Conservation (phyloP, 176 grass and related monocot species). For the Avena atlantica region DNA sequence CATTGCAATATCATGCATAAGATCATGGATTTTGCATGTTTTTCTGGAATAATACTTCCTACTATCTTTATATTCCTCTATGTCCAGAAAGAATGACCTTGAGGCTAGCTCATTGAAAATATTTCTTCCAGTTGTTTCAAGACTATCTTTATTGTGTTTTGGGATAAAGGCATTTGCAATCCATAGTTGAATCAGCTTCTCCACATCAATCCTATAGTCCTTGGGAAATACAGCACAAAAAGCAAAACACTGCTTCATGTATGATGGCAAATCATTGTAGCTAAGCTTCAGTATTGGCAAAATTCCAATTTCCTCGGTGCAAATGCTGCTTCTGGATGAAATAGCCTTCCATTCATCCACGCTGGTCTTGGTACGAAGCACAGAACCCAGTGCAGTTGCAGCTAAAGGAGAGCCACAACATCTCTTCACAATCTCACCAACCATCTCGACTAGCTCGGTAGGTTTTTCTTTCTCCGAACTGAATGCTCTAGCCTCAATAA, state of each 20-base stretch:
- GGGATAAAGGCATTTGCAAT: not conserved
- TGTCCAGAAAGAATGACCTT: not conserved
- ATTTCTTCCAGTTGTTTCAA: not conserved
- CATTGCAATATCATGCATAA: constrained; percentile 2
- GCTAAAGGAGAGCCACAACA: not conserved
- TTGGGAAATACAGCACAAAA: constrained; percentile 36
- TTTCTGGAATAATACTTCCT: not conserved
- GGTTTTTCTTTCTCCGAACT: not conserved
- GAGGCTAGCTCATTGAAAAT: not conserved
- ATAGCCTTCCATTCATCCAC: not conserved
- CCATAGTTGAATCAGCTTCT: not conserved
- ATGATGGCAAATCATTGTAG: not conserved
- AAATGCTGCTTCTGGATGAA: not conserved
- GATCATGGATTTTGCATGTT: not conserved
- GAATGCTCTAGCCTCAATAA: not conserved
- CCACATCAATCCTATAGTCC: constrained; percentile 11
- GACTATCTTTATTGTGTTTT: not conserved
- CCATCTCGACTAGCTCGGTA: not conserved
- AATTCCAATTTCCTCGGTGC: not conserved
- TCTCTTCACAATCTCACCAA: not conserved
- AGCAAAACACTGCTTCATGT: constrained; percentile 34
- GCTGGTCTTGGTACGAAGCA: not conserved
- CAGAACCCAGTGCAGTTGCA: not conserved
- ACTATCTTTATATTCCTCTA: not conserved
- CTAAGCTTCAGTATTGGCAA: constrained; percentile 7